phyloP scores from a whole-genome alignment of 2,329 filamentous ascomycete species.

The Pestalotiopsis sp. region DNA sequence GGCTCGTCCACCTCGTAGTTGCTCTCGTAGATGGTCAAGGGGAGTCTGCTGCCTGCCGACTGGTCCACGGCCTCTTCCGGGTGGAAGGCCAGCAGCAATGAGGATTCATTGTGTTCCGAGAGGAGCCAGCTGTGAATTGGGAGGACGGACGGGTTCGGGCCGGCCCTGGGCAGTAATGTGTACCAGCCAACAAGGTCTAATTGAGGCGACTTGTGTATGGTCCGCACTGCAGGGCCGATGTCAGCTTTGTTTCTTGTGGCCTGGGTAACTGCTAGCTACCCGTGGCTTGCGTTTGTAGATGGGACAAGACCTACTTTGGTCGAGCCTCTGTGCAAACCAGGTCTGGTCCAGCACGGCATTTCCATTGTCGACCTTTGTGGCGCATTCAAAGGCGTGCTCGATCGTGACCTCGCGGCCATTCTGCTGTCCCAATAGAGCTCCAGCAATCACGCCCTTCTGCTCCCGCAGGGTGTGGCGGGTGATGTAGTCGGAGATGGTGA shows the following conservation, averaged over 20 bases:
- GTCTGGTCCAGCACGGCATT: slow-evolving; percentile 63
- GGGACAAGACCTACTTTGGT: slow-evolving; percentile 71
- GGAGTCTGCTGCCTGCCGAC: slow-evolving; percentile 76
- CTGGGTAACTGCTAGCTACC: background rate
- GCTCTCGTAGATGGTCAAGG: slow-evolving; percentile 89
- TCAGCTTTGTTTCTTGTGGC: slow-evolving; percentile 14
- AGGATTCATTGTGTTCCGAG: slow-evolving; percentile 76
- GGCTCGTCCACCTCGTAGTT: slow-evolving; percentile 71
- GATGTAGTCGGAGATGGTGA: slow-evolving; percentile 96
- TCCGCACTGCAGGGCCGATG: slow-evolving; percentile 64
- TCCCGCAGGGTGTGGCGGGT: slow-evolving; percentile 83
- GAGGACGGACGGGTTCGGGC: slow-evolving; percentile 69
- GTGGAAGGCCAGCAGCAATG: slow-evolving; percentile 88
- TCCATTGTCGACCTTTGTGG: slow-evolving; percentile 54
- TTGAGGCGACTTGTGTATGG: slow-evolving; percentile 81
- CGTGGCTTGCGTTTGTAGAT: background rate
- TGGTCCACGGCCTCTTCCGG: slow-evolving; percentile 57
- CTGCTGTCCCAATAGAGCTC: slow-evolving; percentile 88
- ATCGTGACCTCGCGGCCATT: slow-evolving; percentile 88
- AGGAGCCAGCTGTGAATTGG: slow-evolving; percentile 80
- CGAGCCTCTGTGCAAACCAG: slow-evolving; percentile 78
- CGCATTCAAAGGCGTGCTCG: slow-evolving; percentile 90
- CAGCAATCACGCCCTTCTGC: slow-evolving; percentile 76
- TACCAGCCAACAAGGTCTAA: slow-evolving; percentile 94
- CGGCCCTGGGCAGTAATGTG: slow-evolving; percentile 71